Base-by-base conservation (phyloP, 768 basidiomycete species). In the Boletus insuetus region DNA sequence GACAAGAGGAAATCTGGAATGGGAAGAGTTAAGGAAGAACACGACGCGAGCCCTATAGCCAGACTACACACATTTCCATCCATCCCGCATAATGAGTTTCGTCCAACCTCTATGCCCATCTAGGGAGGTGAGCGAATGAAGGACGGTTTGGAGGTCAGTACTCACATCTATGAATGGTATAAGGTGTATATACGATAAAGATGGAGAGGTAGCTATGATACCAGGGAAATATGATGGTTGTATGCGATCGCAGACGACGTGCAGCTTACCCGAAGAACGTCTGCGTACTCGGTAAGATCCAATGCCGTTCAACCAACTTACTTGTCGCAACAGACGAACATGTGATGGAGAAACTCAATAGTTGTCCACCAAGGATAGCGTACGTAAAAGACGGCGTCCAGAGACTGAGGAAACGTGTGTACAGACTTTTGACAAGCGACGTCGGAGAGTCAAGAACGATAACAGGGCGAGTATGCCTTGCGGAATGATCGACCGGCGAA, bases 111-210 rank as follows among this genome's bases (percentile, higher is more conserved):
- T 79, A 58, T 89, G 74, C 26, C 90, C 91, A 65, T 94, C 91
- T 93, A 55, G 11, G 54, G 29, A 51, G 38, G 34, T 67, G 41
- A 58, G 49, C 19, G 9, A 20, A 32, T 1, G 34, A 17, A n/a
- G 2, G 1, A 24, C 4, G 0, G 8, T 11, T 12, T 16, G 9
- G 10, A 41, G 7, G 35, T 7, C 10, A 11, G 14, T 3, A 72
- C 89, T 56, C 64, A 92, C 90, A 94, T 74, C 82, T 79, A 70
- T 91, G 87, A 42, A 94, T 88, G 17, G 92, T 94, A 77, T 91
- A 93, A 0, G 91, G 89, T n/a, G 91, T 92, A 65, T 87, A 94
- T 45, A 86, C 76, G 12, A 79, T 53, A 69, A 86, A 89, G 43
- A 92, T 62, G 20, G 83, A 75, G 62, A 90, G 80, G 73, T 94